Conservation (phyloP, 208 protist genomes). For the Wallacemonas collosoma region DNA sequence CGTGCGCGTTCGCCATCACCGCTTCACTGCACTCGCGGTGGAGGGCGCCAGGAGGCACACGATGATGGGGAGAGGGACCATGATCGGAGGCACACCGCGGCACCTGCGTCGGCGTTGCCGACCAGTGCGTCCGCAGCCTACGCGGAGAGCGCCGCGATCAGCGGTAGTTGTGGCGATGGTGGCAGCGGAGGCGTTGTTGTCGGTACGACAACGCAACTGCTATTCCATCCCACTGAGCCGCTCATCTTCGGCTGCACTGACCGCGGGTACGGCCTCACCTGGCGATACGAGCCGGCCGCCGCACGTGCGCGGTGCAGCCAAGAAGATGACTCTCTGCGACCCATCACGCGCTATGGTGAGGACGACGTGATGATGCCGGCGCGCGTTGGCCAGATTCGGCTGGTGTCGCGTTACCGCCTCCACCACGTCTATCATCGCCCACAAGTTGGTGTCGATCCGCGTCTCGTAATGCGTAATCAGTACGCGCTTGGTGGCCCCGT, state of each 20-base stretch:
- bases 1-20: too few relatives aligned
- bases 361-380: not conserved
- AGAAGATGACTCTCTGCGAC: too few relatives aligned
- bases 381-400: slow-evolving; percentile 1
- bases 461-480: not conserved
- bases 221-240: slow-evolving; percentile 66
- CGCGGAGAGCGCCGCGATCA: not conserved
- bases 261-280: slow-evolving; percentile 60
- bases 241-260: slow-evolving; percentile 57
- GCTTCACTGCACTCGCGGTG: too few relatives aligned
- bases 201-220: slow-evolving; percentile 20
- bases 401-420: slow-evolving; percentile 14
- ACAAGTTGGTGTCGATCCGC: slow-evolving; percentile 15
- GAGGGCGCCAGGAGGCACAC: too few relatives aligned
- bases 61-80: too few relatives aligned
- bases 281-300: slow-evolving; percentile 36
- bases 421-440: slow-evolving; percentile 31
- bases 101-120: too few relatives aligned
- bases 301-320: too few relatives aligned
- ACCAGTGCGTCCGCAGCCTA: too few relatives aligned
- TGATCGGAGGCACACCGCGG: too few relatives aligned
- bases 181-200: not conserved
- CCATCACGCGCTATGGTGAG: not conserved
- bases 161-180: too few relatives aligned
- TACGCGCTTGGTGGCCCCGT: not conserved